Evolutionary conservation across 2,329 filamentous ascomycete species (phyloP), one percentile per base, ranked within the genome.

Genomic region (Metarhizium guizhouense): DNA sequence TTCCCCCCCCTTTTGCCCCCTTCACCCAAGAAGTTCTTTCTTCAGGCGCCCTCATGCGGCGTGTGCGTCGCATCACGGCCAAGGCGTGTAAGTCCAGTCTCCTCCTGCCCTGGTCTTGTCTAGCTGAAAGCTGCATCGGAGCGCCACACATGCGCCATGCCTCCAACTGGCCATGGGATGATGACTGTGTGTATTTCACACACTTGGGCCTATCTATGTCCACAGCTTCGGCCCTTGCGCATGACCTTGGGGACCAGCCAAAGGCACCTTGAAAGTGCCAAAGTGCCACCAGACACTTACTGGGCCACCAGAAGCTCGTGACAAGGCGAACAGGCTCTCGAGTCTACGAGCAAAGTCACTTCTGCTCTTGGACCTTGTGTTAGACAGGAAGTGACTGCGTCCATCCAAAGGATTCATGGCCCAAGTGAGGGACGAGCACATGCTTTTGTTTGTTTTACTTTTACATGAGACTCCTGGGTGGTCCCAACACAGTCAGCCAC

Each of bases 111-210:
- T 38, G 32, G 20, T 42, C 52, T 48, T 54, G 45, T 49, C 45
- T 49, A 56, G 56, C 54, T 58, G 56, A 54, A 58, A 51, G 54
- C 20, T 47, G 56, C 56, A 53, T 48, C 50, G 50, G 50, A 43
- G 43, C 56, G 56, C 56, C 53, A 57, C 56, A 52, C 43, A 34
- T 20, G 42, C 40, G 10, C 34, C 40, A 25, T 47, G n/a, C 25
- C 25, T 25, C n/a, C 43, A 18, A 47, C 6, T 11, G 16, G 14
- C n/a, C n/a, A 25, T 20, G 43, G 10, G n/a, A n/a, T 47, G n/a
- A n/a, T 47, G 3, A 25, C n/a, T 25, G 18, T 8, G 7, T 16
- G 43, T n/a, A 20, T 25, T 25, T 25, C 25, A 25, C 25, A 25
- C 25, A 25, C 25, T 25, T 25, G 25, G 25, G 25, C 25, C 25